Conservation (phyloP, 306 rosid species). For the Citrullus mucosospermus region DNA sequence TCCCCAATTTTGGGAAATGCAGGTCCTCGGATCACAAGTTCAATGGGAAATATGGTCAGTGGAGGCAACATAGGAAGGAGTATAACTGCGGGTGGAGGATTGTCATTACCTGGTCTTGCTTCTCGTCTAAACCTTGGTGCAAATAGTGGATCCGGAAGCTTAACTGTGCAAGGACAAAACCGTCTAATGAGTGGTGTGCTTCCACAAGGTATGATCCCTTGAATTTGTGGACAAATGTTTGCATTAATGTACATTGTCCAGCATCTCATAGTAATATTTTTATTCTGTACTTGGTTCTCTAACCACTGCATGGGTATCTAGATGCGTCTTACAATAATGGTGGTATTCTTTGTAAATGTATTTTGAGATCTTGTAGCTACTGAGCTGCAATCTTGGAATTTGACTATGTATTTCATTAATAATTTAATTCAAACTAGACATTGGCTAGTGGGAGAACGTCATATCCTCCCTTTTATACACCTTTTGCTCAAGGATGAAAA, state of each 20-base stretch:
- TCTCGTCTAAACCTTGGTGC: conserved; percentile 69
- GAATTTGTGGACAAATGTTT: not conserved
- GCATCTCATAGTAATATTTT: not conserved
- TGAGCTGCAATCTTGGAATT: not conserved
- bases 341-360: not conserved
- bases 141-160: conserved; percentile 78
- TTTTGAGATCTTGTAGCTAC: not conserved
- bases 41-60: conserved; percentile 96
- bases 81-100: conserved; percentile 69
- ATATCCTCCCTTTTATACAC: not conserved
- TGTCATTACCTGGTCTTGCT: conserved; percentile 77
- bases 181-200: conserved; percentile 77
- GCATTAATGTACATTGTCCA: not conserved
- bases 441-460: not conserved
- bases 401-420: not conserved
- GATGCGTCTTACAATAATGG: not conserved
- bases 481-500: not conserved
- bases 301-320: not conserved
- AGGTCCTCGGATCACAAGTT: conserved; percentile 84
- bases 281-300: not conserved
- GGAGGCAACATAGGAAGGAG: conserved; percentile 73
- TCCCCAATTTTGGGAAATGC: conserved; percentile 83
- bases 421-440: not conserved
- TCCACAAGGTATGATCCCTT: conserved; percentile 63
- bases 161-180: conserved; percentile 82